Conservation (phyloP, 176 grass and related monocot genomes). For the Urochloa ruziziensis region DNA sequence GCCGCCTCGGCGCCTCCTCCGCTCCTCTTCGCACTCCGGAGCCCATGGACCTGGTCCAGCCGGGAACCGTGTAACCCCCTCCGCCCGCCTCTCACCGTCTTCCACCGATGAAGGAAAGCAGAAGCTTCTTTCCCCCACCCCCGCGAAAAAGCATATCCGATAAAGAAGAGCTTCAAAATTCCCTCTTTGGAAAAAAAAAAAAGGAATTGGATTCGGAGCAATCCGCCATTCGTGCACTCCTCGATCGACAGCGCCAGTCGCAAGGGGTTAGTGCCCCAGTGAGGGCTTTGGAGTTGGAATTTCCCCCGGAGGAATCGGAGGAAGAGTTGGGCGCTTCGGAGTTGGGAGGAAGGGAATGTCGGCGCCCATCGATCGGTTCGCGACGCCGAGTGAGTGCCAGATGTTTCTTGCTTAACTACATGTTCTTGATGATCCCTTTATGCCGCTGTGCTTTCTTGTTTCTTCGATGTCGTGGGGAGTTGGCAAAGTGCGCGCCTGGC, state of each 20-base stretch:
- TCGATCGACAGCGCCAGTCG: not conserved
- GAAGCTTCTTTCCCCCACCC: conserved; percentile 41
- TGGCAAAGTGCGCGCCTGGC: not conserved
- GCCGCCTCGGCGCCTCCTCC: too few relatives aligned
- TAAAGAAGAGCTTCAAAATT: too few relatives aligned
- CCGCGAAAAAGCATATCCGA: not conserved
- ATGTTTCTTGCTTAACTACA: not conserved
- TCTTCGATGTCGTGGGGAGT: not conserved
- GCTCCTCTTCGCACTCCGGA: not conserved
- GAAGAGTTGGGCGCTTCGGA: not conserved
- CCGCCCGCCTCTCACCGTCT: not conserved
- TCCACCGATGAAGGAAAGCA: conserved; percentile 32
- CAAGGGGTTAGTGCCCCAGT: not conserved
- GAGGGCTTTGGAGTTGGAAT: conserved; percentile 18
- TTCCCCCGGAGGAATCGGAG: not conserved
- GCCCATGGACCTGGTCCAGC: conserved; percentile 1
- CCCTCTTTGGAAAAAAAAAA: not conserved
- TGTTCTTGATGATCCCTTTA: not conserved
- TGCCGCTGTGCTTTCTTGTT: not conserved
- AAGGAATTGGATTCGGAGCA: not conserved
- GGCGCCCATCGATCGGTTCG: conserved; percentile 38
- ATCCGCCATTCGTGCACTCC: conserved; percentile 4
- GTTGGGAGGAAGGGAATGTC: conserved; percentile 49
- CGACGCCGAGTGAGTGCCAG: conserved; percentile 58
- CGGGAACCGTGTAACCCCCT: not conserved